Evolutionary conservation across 495 filamentous ascomycete genomes (phyloP), one percentile per base, ranked within the genome.

Genomic region (Astrothelium macrocarpum): DNA sequence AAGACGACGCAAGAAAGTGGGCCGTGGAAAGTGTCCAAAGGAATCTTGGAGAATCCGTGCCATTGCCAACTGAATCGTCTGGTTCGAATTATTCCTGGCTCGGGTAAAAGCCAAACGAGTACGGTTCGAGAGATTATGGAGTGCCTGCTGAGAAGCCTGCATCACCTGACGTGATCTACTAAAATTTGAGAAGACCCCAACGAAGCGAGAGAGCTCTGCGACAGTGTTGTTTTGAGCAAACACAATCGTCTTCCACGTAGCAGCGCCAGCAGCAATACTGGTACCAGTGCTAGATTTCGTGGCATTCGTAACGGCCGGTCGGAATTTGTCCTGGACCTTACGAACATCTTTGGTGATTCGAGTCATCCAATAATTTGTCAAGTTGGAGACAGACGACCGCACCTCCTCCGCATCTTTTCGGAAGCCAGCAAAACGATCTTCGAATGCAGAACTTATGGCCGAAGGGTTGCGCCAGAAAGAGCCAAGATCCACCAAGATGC

Each of bases 361-460:
- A 7, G 49, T 9, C 2, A 56, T 26, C 49, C 20, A 56, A 10
- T 16, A 25, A 29, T 29, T 56, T 56, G 49, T 29, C 9, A 56
- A 4, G 49, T 29, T 29, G 2, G 25, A 56, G 9, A 56, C 12
- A 20, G 49, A 56, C 25, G 49, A 56, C 7, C 49, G 23, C 2
- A 56, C 11, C 25, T 20, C 10, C 20, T 29, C 25, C 2, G 16
- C 73, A 16, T 62, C 65, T 16, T 74, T 72, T 12, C 72, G 72
- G 59, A 70, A 71, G 2, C 70, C 73, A 20, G 46, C 61, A 29
- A 67, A 74, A 14, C 75, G 73, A 10, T 63, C 65, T 4, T 77
- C 75, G 5, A 56, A 9, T 20, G 25, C 23, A 28, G 49, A n/a
- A 20, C 25, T 56, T 9, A 56, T 29, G 9, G 49, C 49, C 10